Evolutionary conservation across 2,329 filamentous ascomycete genomes (phyloP).

Genomic region (Daldinia sp.): DNA sequence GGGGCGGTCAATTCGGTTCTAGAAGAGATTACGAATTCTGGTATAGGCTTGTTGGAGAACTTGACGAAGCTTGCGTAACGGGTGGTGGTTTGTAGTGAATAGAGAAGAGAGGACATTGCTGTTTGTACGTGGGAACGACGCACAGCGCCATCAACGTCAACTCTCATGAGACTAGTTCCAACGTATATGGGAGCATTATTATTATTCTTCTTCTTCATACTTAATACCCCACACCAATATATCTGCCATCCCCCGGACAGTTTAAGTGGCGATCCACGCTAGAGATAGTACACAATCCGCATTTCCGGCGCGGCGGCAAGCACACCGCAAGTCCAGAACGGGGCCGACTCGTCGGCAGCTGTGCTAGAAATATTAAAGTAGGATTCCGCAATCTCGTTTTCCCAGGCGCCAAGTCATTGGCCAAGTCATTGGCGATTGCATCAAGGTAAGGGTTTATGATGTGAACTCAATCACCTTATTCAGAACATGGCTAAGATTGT

Average conservation of each 20-base stretch:
- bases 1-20: conserved; percentile 19
- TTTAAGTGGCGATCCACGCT: background rate
- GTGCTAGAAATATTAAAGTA: background rate
- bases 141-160: background rate
- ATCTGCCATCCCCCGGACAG: too few relatives aligned
- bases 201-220: too few relatives aligned
- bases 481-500: background rate
- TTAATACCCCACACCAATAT: too few relatives aligned
- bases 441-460: conserved; percentile 22
- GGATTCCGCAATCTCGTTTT: conserved; percentile 28
- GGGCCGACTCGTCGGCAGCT: conserved; percentile 3
- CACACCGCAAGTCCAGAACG: conserved; percentile 16
- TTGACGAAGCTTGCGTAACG: background rate
- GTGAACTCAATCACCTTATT: conserved; percentile 7
- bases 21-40: conserved; percentile 14
- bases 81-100: background rate
- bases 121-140: too few relatives aligned
- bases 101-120: background rate
- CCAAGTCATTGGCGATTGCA: conserved; percentile 30
- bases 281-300: background rate
- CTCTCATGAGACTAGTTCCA: background rate
- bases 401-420: conserved; percentile 20
- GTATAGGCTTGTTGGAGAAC: background rate
- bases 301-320: conserved; percentile 9
- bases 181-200: background rate